Evolutionary conservation across 2,329 filamentous ascomycete genomes (phyloP), one percentile per base, ranked within the genome.

Genomic region (Colletotrichum cuscutae): DNA sequence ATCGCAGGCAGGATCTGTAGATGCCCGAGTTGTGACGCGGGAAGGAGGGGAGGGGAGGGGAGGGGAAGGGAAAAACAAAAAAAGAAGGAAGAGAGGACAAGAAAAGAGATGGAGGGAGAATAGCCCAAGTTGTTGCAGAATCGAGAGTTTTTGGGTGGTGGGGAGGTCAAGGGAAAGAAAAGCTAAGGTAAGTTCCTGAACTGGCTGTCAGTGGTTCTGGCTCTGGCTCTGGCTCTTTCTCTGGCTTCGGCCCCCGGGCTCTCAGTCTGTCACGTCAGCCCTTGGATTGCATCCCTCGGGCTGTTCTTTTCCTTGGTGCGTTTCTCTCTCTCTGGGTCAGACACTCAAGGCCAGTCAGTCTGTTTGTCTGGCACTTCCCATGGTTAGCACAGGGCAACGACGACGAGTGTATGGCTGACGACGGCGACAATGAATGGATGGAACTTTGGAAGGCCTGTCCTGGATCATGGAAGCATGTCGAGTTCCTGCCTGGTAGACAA

Each of bases 111-210:
- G 28, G 24, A 24, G 28, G 24, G 24, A 24, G n/a, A 32, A 30
- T 9, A n/a, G 12, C 46, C 19, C 28, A 35, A 32, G 49, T 32
- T 60, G 60, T 57, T 72, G 70, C 70, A 72, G 65, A 30, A 54
- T 22, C 54, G n/a, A 68, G 30, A 57, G 24, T 57, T 64, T 69
- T 65, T 28, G 65, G 69, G 58, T 42, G 37, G 66, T 60, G 56
- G 42, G 59, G 61, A 49, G 19, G 42, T 49, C 19, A 32, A 61
- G 13, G 58, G 58, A 68, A 59, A 52, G 30, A 46, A 28, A 57
- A 54, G 49, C 56, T 13, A 68, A 65, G 60, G 63, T 52, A 53
- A 67, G 61, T 59, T 74, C 64, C 64, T 67, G 72, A 68, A 49
- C 42, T 57, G 53, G 28, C 53, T 28, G 53, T 22, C 53, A 37